phyloP scores from a whole-genome alignment of 2,329 filamentous ascomycete species.

The Fusarium anthophilum region DNA sequence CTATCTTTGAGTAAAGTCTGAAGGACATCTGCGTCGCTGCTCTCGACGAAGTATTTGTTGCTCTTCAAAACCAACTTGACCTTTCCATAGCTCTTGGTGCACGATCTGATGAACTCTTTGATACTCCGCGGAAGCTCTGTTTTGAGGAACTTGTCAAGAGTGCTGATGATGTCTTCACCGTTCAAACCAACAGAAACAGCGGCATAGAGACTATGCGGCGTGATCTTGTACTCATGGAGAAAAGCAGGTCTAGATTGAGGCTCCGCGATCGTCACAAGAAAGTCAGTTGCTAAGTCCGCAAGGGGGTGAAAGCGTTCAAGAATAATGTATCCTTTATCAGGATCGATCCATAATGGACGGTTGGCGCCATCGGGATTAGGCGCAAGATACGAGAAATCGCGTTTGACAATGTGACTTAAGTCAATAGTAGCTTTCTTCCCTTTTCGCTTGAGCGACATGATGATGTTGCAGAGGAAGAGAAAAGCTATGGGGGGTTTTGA shows the following conservation, averaged over 20 bases:
- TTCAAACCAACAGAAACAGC: conserved; percentile 92
- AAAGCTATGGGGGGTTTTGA: not conserved
- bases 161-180: conserved; percentile 87
- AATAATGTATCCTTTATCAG: conserved; percentile 84
- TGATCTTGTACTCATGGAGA: conserved; percentile 93
- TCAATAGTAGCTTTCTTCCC: not conserved
- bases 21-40: conserved; percentile 85
- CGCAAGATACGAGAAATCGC: conserved; percentile 85
- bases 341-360: conserved; percentile 93
- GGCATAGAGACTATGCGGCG: conserved; percentile 93
- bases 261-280: conserved; percentile 95
- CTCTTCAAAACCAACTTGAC: conserved; percentile 95
- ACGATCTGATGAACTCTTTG: conserved; percentile 77
- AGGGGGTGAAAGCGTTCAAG: conserved; percentile 93
- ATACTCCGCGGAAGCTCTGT: conserved; percentile 83
- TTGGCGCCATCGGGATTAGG: conserved; percentile 87
- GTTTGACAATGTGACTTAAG: conserved; percentile 14
- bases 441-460: not conserved
- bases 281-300: conserved; percentile 88
- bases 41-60: conserved; percentile 94
- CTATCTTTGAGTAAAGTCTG: conserved; percentile 85
- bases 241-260: conserved; percentile 88
- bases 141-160: conserved; percentile 88
- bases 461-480: not conserved
- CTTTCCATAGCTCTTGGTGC: conserved; percentile 92